A percentile compares a stretch with the other conserved stretches of the same genome.
These are phyloP conservation scores for Leptographium radiaticola DNA, from an alignment of 2,329 filamentous ascomycete genomes.

Conservation along the genomic window DNA sequence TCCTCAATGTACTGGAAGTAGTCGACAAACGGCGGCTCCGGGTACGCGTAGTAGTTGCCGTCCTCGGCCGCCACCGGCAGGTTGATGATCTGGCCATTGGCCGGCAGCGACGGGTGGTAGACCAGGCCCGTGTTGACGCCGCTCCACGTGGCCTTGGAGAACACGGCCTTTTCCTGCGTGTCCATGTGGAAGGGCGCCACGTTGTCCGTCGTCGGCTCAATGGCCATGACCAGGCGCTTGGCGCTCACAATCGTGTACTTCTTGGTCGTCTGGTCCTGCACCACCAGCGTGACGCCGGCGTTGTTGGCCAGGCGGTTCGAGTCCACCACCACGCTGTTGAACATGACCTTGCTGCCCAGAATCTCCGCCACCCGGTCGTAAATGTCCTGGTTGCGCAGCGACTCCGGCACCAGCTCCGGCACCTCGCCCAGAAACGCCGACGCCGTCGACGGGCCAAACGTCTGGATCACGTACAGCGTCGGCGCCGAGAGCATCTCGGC, in stretches of 20 bases:
- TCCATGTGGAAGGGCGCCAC: slow-evolving; percentile 21
- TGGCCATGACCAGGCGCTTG: slow-evolving; percentile 22
- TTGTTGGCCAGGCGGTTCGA: slow-evolving; percentile 16
- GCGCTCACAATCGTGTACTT: slow-evolving; percentile 17
- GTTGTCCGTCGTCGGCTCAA: slow-evolving; percentile 20
- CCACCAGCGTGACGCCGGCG: slow-evolving; percentile 17
- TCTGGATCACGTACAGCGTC: slow-evolving; percentile 33
- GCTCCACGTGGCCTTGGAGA: slow-evolving; percentile 19
- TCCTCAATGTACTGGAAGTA: slow-evolving; percentile 16
- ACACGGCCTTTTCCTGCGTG: slow-evolving; percentile 16
- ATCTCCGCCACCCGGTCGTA: slow-evolving; percentile 23
- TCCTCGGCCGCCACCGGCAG: slow-evolving; percentile 14
- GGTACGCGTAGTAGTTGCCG: slow-evolving; percentile 16
- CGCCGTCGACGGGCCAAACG: slow-evolving; percentile 22
- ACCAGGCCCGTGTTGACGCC: slow-evolving; percentile 20
- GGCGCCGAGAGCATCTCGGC: slow-evolving; percentile 27
- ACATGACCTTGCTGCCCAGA: slow-evolving; percentile 21
- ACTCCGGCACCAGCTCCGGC: slow-evolving; percentile 19
- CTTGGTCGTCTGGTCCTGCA: slow-evolving; percentile 13
- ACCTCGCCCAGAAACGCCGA: slow-evolving; percentile 18
- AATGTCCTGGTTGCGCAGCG: slow-evolving; percentile 24
- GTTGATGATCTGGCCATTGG: slow-evolving; percentile 16
- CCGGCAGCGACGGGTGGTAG: slow-evolving; percentile 18
- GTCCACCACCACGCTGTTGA: slow-evolving; percentile 20
- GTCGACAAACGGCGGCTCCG: slow-evolving; percentile 15